Conservation (phyloP, 805 yeast species). For the Wickerhamiella alocasiicola region DNA sequence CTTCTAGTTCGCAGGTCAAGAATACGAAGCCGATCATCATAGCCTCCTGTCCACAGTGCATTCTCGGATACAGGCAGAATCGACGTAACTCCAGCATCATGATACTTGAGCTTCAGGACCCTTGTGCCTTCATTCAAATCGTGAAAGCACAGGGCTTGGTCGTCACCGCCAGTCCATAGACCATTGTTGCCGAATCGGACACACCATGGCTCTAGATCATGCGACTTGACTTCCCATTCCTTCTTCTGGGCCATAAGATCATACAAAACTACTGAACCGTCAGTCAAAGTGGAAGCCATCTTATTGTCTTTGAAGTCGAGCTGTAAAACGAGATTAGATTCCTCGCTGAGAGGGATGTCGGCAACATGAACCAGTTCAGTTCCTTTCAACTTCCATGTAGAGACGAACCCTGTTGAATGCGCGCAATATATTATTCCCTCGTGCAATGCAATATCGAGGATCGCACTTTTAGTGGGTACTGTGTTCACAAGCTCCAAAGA, state of each 20-base stretch:
- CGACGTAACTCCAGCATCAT: constrained; percentile 85
- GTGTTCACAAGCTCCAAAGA: constrained; percentile 15
- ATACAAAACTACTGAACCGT: constrained; percentile 45
- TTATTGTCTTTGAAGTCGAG: constrained; percentile 18
- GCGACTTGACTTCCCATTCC: constrained; percentile 29
- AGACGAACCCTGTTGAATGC: constrained; percentile 70
- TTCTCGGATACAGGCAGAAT: constrained; percentile 39
- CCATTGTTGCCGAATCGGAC: constrained; percentile 47
- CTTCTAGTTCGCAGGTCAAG: constrained; percentile 53
- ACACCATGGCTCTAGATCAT: constrained; percentile 81
- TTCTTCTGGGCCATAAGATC: constrained; percentile 17
- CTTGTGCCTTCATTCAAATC: constrained; percentile 38
- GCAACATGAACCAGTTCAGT: constrained; percentile 19
- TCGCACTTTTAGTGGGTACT: constrained; percentile 31
- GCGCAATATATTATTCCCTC: constrained; percentile 33
- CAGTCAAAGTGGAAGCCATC: constrained; percentile 50
- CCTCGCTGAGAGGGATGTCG: constrained; percentile 38
- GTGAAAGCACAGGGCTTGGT: constrained; percentile 59
- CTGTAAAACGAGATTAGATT: constrained; percentile 43
- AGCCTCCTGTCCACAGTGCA: constrained; percentile 72
- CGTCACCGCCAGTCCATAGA: constrained; percentile 80
- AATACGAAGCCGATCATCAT: constrained; percentile 65
- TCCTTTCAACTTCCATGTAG: constrained; percentile 42
- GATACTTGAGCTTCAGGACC: constrained; percentile 37
- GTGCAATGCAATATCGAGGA: constrained; percentile 62